Evolutionary conservation across 2,329 filamentous ascomycete species (phyloP), one percentile per base, ranked within the genome.

Genomic region (Laburnicola sp.): DNA sequence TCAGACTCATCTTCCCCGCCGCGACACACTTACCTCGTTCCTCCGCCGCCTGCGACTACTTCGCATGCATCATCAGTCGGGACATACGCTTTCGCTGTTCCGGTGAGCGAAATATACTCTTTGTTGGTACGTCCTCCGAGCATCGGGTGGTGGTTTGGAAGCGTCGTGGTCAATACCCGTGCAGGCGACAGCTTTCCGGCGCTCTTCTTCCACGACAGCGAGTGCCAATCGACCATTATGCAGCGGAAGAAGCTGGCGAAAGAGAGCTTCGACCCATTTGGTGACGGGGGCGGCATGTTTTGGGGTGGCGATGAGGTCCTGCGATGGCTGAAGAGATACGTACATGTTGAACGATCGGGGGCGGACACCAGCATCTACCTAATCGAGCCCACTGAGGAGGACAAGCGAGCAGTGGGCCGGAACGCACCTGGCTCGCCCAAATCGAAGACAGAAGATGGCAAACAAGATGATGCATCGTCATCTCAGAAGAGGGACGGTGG

Each of bases 111-210:
- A 57, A 87, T 99, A 54, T 99, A 95, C 74, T 96, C 90, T 26
- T 80, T 99, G 4, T 80, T 96, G 6, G 86, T 99, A 34, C 85
- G 94, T 2, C 93, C 93, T 3, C 95, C 94, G 4, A 97, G 91
- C 70, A 76, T 96, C 6, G 95, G 94, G 11, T 99, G 94, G 95
- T 99, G 94, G 94, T 97, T 95, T 71, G 94, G 94, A 30, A 96
- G 91, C 57, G 76, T 99, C 26, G 87, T 99, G 50, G 90, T 99
- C 76, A 99, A 99, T 70, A 91, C 89, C 1, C 81, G 89, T 9
- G 86, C 88, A 0, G 95, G 95, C 3, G 92, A 97, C 69, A 94
- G 89, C 69, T 96, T 97, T 61, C 94, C 94, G 0, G 91, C 94
- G 0, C 78, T 99, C 1, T 99, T 99, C 76, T 99, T 99, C 75